phyloP scores from a whole-genome alignment of 768 basidiomycete genomes.

The Naganishia onofrii region DNA sequence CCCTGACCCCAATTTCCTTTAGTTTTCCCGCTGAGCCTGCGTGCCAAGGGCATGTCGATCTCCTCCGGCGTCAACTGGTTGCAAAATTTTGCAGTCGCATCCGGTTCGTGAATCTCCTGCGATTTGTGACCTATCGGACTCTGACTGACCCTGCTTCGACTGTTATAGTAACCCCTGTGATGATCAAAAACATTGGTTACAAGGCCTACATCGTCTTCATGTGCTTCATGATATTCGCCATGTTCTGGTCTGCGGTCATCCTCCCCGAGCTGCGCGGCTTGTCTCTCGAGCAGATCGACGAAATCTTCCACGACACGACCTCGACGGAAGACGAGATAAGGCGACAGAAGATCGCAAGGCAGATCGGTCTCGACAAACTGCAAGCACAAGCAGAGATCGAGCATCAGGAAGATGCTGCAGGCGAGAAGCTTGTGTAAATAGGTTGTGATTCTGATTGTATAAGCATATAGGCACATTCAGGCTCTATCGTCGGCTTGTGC shows the following conservation, averaged over 20 bases:
- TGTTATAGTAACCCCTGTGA: conserved; percentile 65
- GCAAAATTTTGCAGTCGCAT: conserved; percentile 55
- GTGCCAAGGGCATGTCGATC: conserved; percentile 73
- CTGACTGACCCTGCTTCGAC: too few relatives aligned
- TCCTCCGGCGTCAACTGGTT: conserved; percentile 69
- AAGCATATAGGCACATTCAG: too few relatives aligned
- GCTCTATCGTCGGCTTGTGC: too few relatives aligned
- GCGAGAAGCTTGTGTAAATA: neutral
- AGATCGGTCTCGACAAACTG: conserved; percentile 62
- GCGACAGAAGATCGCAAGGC: conserved; percentile 59
- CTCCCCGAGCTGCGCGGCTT: conserved; percentile 44
- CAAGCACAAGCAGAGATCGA: conserved; percentile 37
- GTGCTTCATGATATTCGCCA: conserved; percentile 58
- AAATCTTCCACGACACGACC: conserved; percentile 67
- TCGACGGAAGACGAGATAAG: conserved; percentile 61
- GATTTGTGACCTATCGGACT: too few relatives aligned
- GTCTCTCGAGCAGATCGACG: conserved; percentile 63
- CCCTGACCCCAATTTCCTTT: conserved; percentile 55
- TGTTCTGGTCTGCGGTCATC: conserved; percentile 67
- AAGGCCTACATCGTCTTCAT: conserved; percentile 73
- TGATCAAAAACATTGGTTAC: conserved; percentile 65
- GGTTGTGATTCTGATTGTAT: too few relatives aligned
- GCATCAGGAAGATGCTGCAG: conserved; percentile 40
- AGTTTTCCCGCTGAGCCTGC: conserved; percentile 57
- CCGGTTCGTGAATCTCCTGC: too few relatives aligned